These are phyloP conservation scores for Penicillium occitanis DNA, from an alignment of 2,329 filamentous ascomycete genomes.

Conservation along the genomic window DNA sequence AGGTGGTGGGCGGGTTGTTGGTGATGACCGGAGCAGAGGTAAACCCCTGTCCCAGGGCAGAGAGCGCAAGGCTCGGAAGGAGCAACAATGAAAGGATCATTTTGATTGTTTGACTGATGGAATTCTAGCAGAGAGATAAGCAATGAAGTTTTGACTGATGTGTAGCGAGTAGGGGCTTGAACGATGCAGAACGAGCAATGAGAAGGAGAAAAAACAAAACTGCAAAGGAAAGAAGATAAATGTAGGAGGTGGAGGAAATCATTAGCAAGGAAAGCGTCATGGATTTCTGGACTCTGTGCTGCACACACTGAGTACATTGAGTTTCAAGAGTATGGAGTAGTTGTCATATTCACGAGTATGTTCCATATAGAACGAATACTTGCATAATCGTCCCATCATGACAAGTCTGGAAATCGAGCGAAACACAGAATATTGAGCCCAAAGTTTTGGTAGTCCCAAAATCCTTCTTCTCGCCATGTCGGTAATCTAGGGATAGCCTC, in stretches of 20 bases:
- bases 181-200: neutral
- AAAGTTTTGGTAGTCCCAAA: neutral
- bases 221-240: neutral
- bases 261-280: neutral
- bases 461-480: no score
- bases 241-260: neutral
- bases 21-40: constrained; percentile 54
- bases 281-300: neutral
- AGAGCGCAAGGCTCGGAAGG: constrained; percentile 27
- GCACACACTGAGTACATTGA: neutral
- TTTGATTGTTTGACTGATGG: neutral
- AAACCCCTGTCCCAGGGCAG: constrained; percentile 30
- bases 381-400: neutral
- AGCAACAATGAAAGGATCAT: constrained; percentile 14
- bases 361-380: neutral
- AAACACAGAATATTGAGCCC: neutral
- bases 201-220: neutral
- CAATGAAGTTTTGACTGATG: neutral
- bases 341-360: neutral
- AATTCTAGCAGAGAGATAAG: neutral
- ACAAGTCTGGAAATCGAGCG: neutral
- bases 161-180: neutral
- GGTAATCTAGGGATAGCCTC: neutral
- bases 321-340: neutral
- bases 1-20: constrained; percentile 58